Percentiles rank a stretch among this genome's conserved stretches.
Conservation (phyloP, 768 basidiomycete genomes). For the Mycena amicta region DNA sequence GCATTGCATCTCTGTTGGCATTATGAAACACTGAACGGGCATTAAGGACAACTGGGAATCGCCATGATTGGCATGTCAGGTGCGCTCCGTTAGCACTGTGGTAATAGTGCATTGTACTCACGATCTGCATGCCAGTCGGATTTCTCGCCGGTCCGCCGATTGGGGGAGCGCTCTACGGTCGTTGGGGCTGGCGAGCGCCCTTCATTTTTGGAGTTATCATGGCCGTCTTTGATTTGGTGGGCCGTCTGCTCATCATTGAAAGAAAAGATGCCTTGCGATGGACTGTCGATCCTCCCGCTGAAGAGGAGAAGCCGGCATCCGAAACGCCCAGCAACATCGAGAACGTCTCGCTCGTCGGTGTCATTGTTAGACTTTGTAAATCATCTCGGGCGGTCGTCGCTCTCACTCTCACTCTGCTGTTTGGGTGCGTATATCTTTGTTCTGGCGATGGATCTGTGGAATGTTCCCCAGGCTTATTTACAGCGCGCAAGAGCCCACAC, state of each 20-base stretch:
- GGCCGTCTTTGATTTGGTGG: slow-evolving; percentile 52
- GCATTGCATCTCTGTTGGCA: background rate
- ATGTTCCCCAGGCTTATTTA: slow-evolving; percentile 43
- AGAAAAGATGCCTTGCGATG: slow-evolving; percentile 51
- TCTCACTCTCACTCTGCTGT: slow-evolving; percentile 48
- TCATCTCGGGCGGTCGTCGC: slow-evolving; percentile 54
- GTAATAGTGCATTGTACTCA: slow-evolving; percentile 9
- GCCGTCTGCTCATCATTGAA: slow-evolving; percentile 60
- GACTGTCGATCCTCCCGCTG: slow-evolving; percentile 44
- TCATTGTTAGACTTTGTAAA: slow-evolving; percentile 43
- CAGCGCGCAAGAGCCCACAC: slow-evolving; percentile 55
- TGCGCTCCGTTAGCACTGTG: slow-evolving; percentile 24
- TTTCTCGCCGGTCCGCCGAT: slow-evolving; percentile 59
- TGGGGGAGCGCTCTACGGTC: slow-evolving; percentile 55
- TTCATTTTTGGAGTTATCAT: slow-evolving; percentile 55
- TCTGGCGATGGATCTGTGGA: slow-evolving; percentile 1
- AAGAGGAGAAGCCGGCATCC: slow-evolving; percentile 4
- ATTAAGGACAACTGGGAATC: slow-evolving; percentile 62
- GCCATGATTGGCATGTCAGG: slow-evolving; percentile 64
- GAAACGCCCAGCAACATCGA: background rate
- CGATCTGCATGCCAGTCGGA: slow-evolving; percentile 34
- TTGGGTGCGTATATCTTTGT: slow-evolving; percentile 45
- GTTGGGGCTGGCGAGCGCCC: slow-evolving; percentile 62
- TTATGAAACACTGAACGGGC: too few species aligned
- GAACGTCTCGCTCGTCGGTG: slow-evolving; percentile 40